A percentile compares a stretch with the other conserved stretches of the same genome.
These are phyloP conservation scores for Lactarius sanguifluus DNA, from an alignment of 768 basidiomycete genomes.

Conservation along the genomic window DNA sequence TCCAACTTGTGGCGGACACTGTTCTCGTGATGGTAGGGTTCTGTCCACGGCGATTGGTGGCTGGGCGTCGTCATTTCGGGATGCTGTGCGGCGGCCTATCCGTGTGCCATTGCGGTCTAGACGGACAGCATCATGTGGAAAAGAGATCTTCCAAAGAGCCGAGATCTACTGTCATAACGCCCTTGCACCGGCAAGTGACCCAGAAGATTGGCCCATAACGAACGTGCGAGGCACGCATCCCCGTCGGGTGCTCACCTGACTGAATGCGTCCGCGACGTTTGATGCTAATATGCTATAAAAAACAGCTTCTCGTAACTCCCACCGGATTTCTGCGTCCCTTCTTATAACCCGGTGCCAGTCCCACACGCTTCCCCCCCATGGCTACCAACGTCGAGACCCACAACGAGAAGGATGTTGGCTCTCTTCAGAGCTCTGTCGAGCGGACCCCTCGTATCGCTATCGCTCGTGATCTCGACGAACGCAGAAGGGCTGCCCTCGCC, in stretches of 20 bases:
- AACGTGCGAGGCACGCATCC: conserved; percentile 24
- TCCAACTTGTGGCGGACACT: not conserved
- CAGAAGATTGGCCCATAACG: conserved; percentile 4
- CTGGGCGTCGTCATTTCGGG: not conserved
- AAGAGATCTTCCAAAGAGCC: conserved; percentile 1
- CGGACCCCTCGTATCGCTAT: not conserved
- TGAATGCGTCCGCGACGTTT: not conserved
- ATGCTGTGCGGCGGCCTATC: not conserved
- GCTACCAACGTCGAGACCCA: conserved; percentile 2
- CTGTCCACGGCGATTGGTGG: not conserved
- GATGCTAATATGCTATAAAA: conserved; percentile 17
- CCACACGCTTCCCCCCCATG: conserved; percentile 5
- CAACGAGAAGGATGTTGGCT: conserved; percentile 19
- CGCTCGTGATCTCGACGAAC: conserved; percentile 52
- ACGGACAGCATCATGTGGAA: not conserved
- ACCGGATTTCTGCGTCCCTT: not conserved
- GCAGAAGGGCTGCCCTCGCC: conserved; percentile 75
- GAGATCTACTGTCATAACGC: not conserved
- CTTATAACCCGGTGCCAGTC: not conserved
- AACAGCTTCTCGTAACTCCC: not conserved
- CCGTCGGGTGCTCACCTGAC: not conserved
- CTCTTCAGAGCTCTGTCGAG: conserved; percentile 7
- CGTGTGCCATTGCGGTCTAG: not conserved
- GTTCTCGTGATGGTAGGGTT: not conserved
- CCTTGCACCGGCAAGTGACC: not conserved